Conservation (phyloP, 2,329 filamentous ascomycete genomes). For the Paraconiothyrium sp. region DNA sequence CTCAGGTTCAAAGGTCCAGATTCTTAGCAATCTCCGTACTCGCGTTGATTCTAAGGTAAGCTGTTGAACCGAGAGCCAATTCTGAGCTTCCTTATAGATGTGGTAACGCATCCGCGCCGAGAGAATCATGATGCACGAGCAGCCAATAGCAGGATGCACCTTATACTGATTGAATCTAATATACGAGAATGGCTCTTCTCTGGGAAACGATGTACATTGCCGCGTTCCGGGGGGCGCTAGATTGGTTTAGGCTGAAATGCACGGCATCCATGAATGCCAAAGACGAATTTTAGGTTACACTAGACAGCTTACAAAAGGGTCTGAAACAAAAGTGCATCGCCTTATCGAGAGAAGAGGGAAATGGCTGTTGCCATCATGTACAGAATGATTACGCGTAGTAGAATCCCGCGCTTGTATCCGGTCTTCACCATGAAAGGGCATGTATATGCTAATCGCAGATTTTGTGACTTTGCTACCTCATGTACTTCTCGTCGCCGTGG, state of each 20-base stretch:
- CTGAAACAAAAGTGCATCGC: not conserved
- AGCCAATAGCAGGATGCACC: constrained; percentile 1
- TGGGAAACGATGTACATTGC: constrained; percentile 12
- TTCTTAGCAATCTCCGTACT: not conserved
- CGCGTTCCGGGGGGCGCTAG: constrained; percentile 7
- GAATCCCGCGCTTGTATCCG: not conserved
- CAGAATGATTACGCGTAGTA: not conserved
- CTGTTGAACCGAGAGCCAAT: not conserved
- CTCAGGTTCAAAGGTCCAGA: not conserved
- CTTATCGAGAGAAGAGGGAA: not conserved
- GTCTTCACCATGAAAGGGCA: not conserved
- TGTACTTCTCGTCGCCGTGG: not conserved
- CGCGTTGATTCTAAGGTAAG: not conserved
- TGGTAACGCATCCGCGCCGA: constrained; percentile 19
- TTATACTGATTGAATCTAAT: constrained; percentile 17
- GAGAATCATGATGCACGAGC: not conserved
- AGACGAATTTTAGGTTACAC: not conserved
- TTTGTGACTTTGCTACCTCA: not conserved
- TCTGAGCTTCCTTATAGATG: not conserved
- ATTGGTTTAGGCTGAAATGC: constrained; percentile 14
- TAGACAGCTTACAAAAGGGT: not conserved
- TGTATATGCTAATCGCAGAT: not conserved
- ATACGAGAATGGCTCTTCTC: constrained; percentile 10
- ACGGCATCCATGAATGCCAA: not conserved
- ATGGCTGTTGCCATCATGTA: not conserved